Evolutionary conservation across 2,329 filamentous ascomycete species (phyloP).

Genomic region (Aureobasidium zeae): DNA sequence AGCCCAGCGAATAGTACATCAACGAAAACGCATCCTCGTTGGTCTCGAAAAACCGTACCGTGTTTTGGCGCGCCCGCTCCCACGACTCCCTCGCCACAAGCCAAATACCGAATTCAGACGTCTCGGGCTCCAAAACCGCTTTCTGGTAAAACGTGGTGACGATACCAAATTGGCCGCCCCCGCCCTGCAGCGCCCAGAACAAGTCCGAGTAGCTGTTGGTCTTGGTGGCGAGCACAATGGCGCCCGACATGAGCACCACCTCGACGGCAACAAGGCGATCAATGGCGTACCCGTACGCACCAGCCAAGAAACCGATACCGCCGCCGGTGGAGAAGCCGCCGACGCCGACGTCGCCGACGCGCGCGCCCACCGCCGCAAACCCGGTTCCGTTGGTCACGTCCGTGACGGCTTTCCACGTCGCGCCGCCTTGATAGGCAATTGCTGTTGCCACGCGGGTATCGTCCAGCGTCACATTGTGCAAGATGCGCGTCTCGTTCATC

Average conservation of each 20-base stretch:
- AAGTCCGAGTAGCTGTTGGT: slow-evolving; percentile 37
- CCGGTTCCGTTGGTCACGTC: slow-evolving; percentile 11
- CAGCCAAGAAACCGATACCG: slow-evolving; percentile 16
- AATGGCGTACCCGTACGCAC: slow-evolving; percentile 16
- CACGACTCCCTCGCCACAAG: slow-evolving; percentile 14
- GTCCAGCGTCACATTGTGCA: slow-evolving; percentile 15
- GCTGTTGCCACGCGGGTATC: slow-evolving; percentile 6
- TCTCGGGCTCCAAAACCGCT: slow-evolving; percentile 15
- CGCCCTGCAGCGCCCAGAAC: slow-evolving; percentile 41
- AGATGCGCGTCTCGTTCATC: slow-evolving; percentile 14
- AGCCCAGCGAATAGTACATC: slow-evolving; percentile 17
- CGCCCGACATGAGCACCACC: slow-evolving; percentile 40
- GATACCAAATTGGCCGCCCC: slow-evolving; percentile 40
- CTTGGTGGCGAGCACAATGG: slow-evolving; percentile 38
- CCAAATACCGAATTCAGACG: slow-evolving; percentile 14
- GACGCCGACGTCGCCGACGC: slow-evolving; percentile 16
- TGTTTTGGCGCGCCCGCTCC: slow-evolving; percentile 13
- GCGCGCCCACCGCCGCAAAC: slow-evolving; percentile 16
- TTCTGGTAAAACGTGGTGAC: slow-evolving; percentile 27
- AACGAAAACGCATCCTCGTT: slow-evolving; percentile 17
- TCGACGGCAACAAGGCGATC: slow-evolving; percentile 28
- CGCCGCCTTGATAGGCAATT: slow-evolving; percentile 17
- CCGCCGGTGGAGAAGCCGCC: slow-evolving; percentile 17
- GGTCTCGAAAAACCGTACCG: slow-evolving; percentile 13
- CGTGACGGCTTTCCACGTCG: slow-evolving; percentile 15